phyloP scores from a whole-genome alignment of 1,139 yeast species.

The Kurtzmaniella natalensis region DNA sequence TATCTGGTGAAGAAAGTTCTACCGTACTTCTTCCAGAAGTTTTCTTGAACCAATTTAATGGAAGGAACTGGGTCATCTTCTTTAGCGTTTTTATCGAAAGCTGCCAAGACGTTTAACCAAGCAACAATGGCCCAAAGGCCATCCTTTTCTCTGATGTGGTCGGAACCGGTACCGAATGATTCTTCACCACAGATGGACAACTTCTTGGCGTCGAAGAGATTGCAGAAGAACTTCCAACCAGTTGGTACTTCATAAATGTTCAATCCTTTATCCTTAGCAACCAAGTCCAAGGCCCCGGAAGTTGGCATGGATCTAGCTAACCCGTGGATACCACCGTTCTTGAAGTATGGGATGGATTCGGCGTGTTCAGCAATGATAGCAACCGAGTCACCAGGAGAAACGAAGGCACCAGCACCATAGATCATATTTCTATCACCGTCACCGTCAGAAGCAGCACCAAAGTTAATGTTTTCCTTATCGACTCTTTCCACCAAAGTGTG shows the following conservation, averaged over 20 bases:
- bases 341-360: conserved; percentile 82
- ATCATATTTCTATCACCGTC: conserved; percentile 99
- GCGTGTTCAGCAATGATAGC: conserved; percentile 97
- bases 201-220: conserved; percentile 87
- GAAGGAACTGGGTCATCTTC: conserved; percentile 52
- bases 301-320: conserved; percentile 99
- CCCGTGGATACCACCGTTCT: conserved; percentile 81
- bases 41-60: conserved; percentile 73
- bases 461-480: conserved; percentile 73
- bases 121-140: conserved; percentile 98
- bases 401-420: conserved; percentile 92
- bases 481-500: conserved; percentile 80
- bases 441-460: conserved; percentile 98
- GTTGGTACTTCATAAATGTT: conserved; percentile 93
- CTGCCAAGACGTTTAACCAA: conserved; percentile 94
- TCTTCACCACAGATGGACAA: conserved; percentile 98
- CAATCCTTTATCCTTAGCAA: conserved; percentile 74
- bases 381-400: conserved; percentile 97
- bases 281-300: conserved; percentile 88
- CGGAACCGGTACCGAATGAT: conserved; percentile 96
- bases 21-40: conserved; percentile 91
- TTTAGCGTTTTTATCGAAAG: conserved; percentile 57
- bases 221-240: conserved; percentile 98
- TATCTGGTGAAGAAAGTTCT: conserved; percentile 97
- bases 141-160: conserved; percentile 96